Evolutionary conservation across 2,329 filamentous ascomycete genomes (phyloP), one percentile per base, ranked within the genome.

Genomic region (Neofusicoccum kwambonambiense): DNA sequence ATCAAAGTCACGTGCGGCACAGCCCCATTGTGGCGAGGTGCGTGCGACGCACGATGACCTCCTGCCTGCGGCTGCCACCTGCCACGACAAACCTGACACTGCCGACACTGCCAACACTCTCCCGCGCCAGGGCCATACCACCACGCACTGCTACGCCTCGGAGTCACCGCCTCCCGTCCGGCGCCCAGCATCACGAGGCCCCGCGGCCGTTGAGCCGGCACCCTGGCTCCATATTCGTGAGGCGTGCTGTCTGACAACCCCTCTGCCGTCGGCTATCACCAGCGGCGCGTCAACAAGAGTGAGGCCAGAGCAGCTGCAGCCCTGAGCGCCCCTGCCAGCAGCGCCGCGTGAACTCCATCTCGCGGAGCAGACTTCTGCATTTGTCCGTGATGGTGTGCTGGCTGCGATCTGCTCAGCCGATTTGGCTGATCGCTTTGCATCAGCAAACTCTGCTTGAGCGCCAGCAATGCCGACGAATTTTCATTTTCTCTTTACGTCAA

Each of bases 301-400:
- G 56, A 47, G 56, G 56, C 56, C 56, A 60, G 56, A 60, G 56
- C 56, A 60, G 41, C 56, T 47, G 56, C 56, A 60, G 56, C 56
- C 42, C 56, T 60, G 56, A 60, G 56, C 56, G 4, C 47, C 41
- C 3, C 56, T 60, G 56, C 41, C 56, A 60, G 27, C 56, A 39
- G 13, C 27, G 6, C 31, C 31, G 19, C 42, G 56, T 60, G 41
- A 37, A 60, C 56, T 37, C 41, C 19, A 15, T 44, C 41, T 34
- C 56, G 19, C 56, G 56, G 56, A 60, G 56, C 41, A 60, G 41
- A 60, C 56, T 60, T 27, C 56, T 60, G n/a, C 56, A 47, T 60
- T 60, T 13, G 56, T 60, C 27, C 42, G 42, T 37, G 41, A 60
- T 60, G 56, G 41, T 60, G 56, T 60, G 56, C 56, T 60, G 56